Conservation (phyloP, 2,329 filamentous ascomycete species). For the Tolypocladium amazonense region DNA sequence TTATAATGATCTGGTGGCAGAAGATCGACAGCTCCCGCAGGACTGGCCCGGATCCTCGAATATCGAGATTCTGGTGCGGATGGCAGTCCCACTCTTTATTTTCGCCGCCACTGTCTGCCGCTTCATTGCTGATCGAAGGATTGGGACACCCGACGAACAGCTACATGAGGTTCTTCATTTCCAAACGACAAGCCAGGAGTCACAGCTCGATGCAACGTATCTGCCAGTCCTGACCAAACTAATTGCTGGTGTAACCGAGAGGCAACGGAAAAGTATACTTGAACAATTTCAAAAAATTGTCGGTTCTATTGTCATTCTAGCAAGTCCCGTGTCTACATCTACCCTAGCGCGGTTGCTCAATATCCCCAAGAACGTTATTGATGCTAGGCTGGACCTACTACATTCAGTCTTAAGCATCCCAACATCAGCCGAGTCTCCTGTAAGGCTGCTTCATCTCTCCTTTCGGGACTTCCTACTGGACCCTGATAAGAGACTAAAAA, state of each 20-base stretch:
- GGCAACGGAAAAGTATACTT: background rate
- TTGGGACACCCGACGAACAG: background rate
- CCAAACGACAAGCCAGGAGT: no score
- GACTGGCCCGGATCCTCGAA: slow-evolving; percentile 16
- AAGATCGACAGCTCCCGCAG: slow-evolving; percentile 4
- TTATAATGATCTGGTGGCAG: slow-evolving; percentile 7
- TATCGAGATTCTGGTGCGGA: slow-evolving; percentile 10
- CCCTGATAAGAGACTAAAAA: background rate
- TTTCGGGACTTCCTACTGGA: background rate
- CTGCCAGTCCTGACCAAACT: background rate
- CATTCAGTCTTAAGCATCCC: background rate
- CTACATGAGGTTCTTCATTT: background rate
- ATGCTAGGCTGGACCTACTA: background rate
- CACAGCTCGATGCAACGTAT: background rate
- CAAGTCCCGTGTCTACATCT: background rate
- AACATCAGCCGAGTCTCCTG: background rate
- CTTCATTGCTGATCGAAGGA: slow-evolving; percentile 13
- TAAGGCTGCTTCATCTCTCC: background rate
- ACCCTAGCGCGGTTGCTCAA: background rate
- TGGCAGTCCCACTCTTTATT: slow-evolving; percentile 23
- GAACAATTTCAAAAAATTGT: background rate
- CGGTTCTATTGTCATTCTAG: background rate
- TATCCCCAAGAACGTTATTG: background rate
- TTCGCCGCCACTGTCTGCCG: slow-evolving; percentile 20
- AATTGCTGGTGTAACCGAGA: background rate